Percentiles rank a stretch among this genome's conserved stretches.
Conservation (phyloP, 1,284 basidiomycete species). For the Sphagnurus paluster region DNA sequence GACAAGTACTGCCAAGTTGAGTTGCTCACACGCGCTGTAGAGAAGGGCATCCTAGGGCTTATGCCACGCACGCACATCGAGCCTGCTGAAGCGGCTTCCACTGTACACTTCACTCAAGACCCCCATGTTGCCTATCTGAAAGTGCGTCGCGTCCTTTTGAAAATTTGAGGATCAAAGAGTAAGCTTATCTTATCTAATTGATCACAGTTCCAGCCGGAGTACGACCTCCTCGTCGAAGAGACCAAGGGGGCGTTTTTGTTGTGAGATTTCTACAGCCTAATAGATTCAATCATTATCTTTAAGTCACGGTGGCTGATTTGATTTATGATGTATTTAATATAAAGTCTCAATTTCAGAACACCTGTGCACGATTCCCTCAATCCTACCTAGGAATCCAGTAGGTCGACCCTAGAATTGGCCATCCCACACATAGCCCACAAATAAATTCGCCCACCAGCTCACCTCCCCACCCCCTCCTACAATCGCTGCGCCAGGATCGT, state of each 20-base stretch:
- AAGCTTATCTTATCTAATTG: background rate
- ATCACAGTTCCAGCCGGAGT: slow-evolving; percentile 28
- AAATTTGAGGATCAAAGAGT: background rate
- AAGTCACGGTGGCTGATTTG: too few relatives aligned
- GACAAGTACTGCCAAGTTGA: slow-evolving; percentile 44
- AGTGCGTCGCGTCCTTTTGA: slow-evolving; percentile 18
- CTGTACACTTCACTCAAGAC: slow-evolving; percentile 23
- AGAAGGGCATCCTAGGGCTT: slow-evolving; percentile 26
- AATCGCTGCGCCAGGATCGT: slow-evolving; percentile 57
- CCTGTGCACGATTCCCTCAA: background rate
- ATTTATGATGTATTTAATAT: too few relatives aligned
- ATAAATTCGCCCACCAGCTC: slow-evolving; percentile 69
- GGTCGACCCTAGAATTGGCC: too few relatives aligned
- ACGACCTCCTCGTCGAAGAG: slow-evolving; percentile 26
- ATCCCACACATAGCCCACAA: slow-evolving; percentile 68
- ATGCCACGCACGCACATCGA: slow-evolving; percentile 29
- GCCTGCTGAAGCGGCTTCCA: slow-evolving; percentile 25
- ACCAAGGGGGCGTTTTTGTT: slow-evolving; percentile 28
- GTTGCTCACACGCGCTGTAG: slow-evolving; percentile 42
- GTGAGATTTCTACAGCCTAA: slow-evolving; percentile 12
- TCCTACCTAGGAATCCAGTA: too few relatives aligned
- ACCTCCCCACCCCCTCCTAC: slow-evolving; percentile 47
- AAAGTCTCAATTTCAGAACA: background rate
- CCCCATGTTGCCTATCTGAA: slow-evolving; percentile 22
- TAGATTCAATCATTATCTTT: too few relatives aligned